These are phyloP conservation scores for Mortierella sp. DNA, from an alignment of 371 early-diverging fungal genomes.

Conservation along the genomic window DNA sequence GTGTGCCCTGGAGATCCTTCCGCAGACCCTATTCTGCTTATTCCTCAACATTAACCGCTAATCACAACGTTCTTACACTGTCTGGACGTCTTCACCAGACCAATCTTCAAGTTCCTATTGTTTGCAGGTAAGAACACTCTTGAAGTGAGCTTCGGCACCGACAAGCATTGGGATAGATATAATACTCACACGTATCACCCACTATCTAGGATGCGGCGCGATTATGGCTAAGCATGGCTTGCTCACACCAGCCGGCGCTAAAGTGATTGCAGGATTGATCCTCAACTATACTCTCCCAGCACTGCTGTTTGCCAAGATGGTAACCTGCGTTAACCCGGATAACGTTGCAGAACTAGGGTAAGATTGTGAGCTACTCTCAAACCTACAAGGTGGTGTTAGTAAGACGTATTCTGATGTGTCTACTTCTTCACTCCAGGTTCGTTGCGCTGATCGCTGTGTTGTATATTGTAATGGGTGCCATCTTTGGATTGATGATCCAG, in stretches of 20 bases:
- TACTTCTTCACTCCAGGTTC: slow-evolving; percentile 1
- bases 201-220: slow-evolving; percentile 45
- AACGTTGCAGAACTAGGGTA: slow-evolving; percentile 42
- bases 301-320: slow-evolving; percentile 51
- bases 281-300: slow-evolving; percentile 51
- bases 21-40: not conserved
- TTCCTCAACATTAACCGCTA: not conserved
- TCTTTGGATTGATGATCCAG: slow-evolving; percentile 37
- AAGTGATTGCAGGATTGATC: slow-evolving; percentile 43
- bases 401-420: not conserved
- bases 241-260: slow-evolving; percentile 43
- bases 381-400: not conserved
- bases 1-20: not conserved
- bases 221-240: slow-evolving; percentile 51
- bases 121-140: slow-evolving; percentile 31
- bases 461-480: slow-evolving; percentile 27
- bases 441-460: slow-evolving; percentile 27
- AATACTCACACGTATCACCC: not conserved
- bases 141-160: not conserved
- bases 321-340: slow-evolving; percentile 32
- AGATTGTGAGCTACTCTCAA: not conserved
- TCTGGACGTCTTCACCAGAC: slow-evolving; percentile 12
- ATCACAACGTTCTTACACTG: too few species aligned
- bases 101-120: slow-evolving; percentile 49
- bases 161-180: not conserved